Evolutionary conservation across 148 eudicot genomes (phyloP).

Genomic region (Arctostaphylos glauca): DNA sequence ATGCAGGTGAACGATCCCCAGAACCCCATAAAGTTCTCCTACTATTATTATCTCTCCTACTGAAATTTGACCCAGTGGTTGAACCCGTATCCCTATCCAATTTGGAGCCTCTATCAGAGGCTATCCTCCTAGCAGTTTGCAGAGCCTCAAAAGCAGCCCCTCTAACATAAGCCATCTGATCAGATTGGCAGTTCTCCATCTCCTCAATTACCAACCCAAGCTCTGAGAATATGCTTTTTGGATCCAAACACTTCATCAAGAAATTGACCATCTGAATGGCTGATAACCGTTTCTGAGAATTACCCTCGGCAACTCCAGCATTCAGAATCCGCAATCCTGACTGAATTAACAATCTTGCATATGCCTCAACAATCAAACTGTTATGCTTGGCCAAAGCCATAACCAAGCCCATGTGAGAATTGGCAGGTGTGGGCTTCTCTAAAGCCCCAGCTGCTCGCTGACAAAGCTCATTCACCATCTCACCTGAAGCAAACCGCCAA

Average conservation of each 20-base stretch:
- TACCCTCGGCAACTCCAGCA: constrained; percentile 51
- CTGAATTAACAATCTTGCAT: constrained; percentile 68
- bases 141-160: constrained; percentile 93
- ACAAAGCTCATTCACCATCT: constrained; percentile 85
- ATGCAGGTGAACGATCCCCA: constrained; percentile 59
- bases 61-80: constrained; percentile 51
- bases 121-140: constrained; percentile 63
- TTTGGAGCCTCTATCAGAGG: constrained; percentile 50
- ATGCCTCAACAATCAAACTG: constrained; percentile 72
- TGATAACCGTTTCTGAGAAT: constrained; percentile 69
- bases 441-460: constrained; percentile 75
- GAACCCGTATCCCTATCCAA: constrained; percentile 51
- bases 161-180: constrained; percentile 72
- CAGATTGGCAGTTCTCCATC: constrained; percentile 86
- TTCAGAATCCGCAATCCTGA: constrained; percentile 66
- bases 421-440: constrained; percentile 60
- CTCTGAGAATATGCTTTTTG: constrained; percentile 67
- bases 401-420: constrained; percentile 84
- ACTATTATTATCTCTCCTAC: constrained; percentile 31
- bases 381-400: constrained; percentile 85
- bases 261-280: constrained; percentile 91
- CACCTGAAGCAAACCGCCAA: constrained; percentile 87
- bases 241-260: constrained; percentile 82
- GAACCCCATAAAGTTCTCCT: constrained; percentile 41
- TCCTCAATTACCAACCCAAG: constrained; percentile 55